Evolutionary conservation across 1,139 yeast genomes (phyloP), one percentile per base, ranked within the genome.

Genomic region (Blastobotrys aristatus): DNA sequence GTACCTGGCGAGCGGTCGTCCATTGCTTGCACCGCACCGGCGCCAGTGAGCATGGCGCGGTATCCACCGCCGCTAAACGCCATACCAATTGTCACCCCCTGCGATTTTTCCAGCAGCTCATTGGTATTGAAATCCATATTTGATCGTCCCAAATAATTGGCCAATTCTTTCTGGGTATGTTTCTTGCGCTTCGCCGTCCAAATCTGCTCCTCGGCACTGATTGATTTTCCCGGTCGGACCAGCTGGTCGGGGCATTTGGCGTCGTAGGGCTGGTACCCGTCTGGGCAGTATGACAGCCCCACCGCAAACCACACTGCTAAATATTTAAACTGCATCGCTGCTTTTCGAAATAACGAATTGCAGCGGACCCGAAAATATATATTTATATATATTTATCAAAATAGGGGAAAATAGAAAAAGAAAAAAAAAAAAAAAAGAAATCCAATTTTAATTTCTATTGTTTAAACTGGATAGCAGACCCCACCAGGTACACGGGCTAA

Each of bases 61-160:
- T 84, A 85, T 3, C 95, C 90, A 55, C 95, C 95, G 40, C 95
- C 95, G 6, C 88, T 79, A 58, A 84, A 79, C 2, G 92, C 85
- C 20, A 84, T 61, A 1, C 81, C 95, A 44, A 84, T 70, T 39
- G 67, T 72, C 18, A 56, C 27, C 2, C 44, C 21, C 1, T 27
- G 24, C 1, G 50, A 36, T n/a, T 33, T 38, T 6, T 18, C 20
- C 13, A 54, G 39, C 6, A 51, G 33, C 31, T 37, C 16, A 11
- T 43, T 45, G 14, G 37, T 46, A 24, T 55, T 51, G 31, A 54
- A 53, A 37, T 57, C 56, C 16, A 77, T 52, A 8, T 43, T 43
- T 16, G 55, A 44, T 16, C 60, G 43, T 29, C 48, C 43, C 7
- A 58, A 43, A 31, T 55, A 51, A 17, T 51, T 43, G 16, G 39